Evolutionary conservation across 2,329 filamentous ascomycete species (phyloP).

Genomic region (Trematosphaeria pertusa): DNA sequence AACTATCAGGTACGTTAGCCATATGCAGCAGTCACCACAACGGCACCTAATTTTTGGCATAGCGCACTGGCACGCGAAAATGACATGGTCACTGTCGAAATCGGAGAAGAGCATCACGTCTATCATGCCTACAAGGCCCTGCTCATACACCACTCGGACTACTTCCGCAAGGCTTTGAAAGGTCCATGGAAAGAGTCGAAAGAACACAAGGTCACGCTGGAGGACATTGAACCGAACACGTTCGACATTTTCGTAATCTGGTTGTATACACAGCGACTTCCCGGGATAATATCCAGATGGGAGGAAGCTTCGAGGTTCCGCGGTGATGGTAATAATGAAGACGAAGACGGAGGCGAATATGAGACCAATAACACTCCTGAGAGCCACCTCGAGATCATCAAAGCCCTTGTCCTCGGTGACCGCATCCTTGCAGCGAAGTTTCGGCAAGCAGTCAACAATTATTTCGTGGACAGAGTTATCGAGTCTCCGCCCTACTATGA

Average conservation of each 20-base stretch:
- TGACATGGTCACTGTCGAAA: too few species aligned
- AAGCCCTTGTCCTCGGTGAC: slow-evolving; percentile 14
- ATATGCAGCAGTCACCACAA: too few species aligned
- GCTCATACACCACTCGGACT: slow-evolving; percentile 19
- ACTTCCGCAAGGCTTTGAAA: slow-evolving; percentile 23
- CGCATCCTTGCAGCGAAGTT: slow-evolving; percentile 11
- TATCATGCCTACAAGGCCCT: slow-evolving; percentile 17
- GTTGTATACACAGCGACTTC: slow-evolving; percentile 21
- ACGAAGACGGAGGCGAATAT: not conserved
- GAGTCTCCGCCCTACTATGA: slow-evolving; percentile 3
- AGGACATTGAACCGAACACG: slow-evolving; percentile 22
- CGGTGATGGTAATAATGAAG: not conserved
- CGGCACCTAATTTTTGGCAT: too few species aligned
- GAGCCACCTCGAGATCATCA: too few species aligned
- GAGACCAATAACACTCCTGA: too few species aligned
- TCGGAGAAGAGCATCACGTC: not conserved
- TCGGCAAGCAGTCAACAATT: slow-evolving; percentile 9
- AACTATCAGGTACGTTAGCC: too few species aligned
- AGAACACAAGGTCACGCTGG: slow-evolving; percentile 25
- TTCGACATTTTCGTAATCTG: slow-evolving; percentile 37
- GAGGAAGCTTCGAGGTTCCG: not conserved
- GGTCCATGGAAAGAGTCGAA: slow-evolving; percentile 12
- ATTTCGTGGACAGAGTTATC: not conserved
- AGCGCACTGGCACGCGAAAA: too few species aligned
- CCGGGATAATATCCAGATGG: not conserved